These are phyloP conservation scores for Rhizopogon roseolus DNA, from an alignment of 768 basidiomycete genomes.

Conservation along the genomic window DNA sequence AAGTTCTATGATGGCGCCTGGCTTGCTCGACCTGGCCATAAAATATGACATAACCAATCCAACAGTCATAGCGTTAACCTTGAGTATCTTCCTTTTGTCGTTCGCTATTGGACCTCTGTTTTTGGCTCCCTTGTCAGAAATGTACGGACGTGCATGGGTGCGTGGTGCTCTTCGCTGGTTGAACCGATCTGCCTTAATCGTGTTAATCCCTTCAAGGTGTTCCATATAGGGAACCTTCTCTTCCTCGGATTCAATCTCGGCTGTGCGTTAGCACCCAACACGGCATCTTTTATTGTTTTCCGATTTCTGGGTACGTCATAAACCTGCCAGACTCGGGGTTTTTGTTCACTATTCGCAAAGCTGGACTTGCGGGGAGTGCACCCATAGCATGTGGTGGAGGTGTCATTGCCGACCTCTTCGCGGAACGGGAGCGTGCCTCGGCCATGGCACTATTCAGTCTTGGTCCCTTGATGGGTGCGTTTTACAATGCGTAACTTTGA, in stretches of 20 bases:
- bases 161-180: conserved; percentile 10
- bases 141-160: conserved; percentile 71
- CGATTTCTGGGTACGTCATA: conserved; percentile 56
- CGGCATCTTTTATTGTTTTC: conserved; percentile 52
- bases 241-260: conserved; percentile 62
- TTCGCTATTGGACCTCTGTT: conserved; percentile 65
- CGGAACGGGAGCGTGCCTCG: conserved; percentile 52
- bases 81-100: conserved; percentile 63
- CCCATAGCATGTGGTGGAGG: conserved; percentile 65
- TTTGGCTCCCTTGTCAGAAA: conserved; percentile 67
- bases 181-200: too few species aligned
- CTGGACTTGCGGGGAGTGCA: conserved; percentile 59
- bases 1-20: conserved; percentile 71
- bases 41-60: conserved; percentile 48
- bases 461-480: conserved; percentile 54
- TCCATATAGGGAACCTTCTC: conserved; percentile 62
- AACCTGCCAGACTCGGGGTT: neutral
- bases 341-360: conserved; percentile 26
- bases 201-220: conserved; percentile 46
- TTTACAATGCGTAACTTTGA: neutral
- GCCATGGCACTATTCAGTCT: conserved; percentile 69
- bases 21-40: conserved; percentile 48
- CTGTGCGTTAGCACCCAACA: conserved; percentile 62
- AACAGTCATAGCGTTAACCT: conserved; percentile 49
- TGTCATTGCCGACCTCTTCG: conserved; percentile 60